A percentile compares a stretch with the other conserved stretches of the same genome.
Evolutionary conservation across 2,329 filamentous ascomycete genomes (phyloP).

Genomic region (Didymella pomorum): DNA sequence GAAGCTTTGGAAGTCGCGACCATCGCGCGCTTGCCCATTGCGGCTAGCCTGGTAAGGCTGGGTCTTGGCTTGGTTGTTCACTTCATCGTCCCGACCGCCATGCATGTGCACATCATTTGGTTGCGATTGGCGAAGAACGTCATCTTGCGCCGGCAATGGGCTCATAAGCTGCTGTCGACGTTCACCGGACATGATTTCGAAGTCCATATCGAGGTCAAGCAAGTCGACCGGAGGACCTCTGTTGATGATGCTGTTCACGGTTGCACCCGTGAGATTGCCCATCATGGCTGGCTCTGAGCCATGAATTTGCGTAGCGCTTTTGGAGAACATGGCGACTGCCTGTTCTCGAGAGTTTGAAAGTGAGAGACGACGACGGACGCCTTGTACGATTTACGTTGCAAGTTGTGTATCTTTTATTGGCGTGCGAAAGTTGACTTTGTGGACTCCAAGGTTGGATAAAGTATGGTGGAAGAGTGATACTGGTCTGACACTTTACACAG

Average conservation of each 20-base stretch:
- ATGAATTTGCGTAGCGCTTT: background rate
- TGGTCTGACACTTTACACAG: background rate
- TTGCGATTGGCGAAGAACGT: background rate
- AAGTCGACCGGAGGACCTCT: slow-evolving; percentile 4
- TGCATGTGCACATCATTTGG: slow-evolving; percentile 11
- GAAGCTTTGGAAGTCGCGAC: slow-evolving; percentile 28
- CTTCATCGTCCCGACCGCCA: background rate
- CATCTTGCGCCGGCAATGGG: background rate
- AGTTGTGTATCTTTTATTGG: background rate
- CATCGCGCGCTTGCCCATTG: slow-evolving; percentile 17
- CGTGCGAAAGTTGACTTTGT: background rate
- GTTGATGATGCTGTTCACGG: background rate
- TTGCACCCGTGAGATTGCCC: slow-evolving; percentile 6
- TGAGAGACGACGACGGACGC: no score
- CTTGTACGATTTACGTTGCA: background rate
- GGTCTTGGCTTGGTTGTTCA: background rate
- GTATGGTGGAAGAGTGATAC: background rate
- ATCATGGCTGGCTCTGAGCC: background rate
- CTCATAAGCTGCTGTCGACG: background rate
- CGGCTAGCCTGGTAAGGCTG: slow-evolving; percentile 24
- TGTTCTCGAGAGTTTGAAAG: no score
- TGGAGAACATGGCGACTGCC: background rate
- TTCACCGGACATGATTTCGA: slow-evolving; percentile 11
- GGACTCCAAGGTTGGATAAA: background rate
- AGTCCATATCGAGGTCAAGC: slow-evolving; percentile 13